Base-by-base conservation (phyloP, 2,329 filamentous ascomycete species). In the Claviceps spartinae region DNA sequence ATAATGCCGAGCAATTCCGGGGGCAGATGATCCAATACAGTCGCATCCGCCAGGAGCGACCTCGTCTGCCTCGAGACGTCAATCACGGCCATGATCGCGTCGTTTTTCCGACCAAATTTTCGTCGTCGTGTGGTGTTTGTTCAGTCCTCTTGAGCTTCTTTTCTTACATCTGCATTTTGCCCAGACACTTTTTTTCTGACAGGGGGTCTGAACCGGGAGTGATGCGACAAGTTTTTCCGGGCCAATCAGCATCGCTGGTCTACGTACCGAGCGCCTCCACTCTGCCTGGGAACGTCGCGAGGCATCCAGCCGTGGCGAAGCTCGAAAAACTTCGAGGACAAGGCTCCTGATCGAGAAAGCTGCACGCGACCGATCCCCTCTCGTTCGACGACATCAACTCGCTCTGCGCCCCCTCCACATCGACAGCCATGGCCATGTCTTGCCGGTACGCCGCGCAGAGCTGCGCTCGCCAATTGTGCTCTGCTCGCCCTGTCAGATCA, bases 1-100 rank as follows among this genome's bases (percentile, higher is more conserved):
- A 93, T 78, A 58, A 84, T 73, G 61, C 79, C 73, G 57, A 83
- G 71, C 64, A 93, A 72, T 70, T 89, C 86, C 58, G 73, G 69
- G 42, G 88, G 86, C 59, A 95, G 64, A 63, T 82, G 71, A 56
- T 74, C 67, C 59, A 84, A 67, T 55, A 74, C 69, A 61, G 67
- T 67, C 66, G 71, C 64, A 58, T 83, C 76, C 60, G 69, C 67
- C 52, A 83, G 69, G 64, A 81, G 71, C 70, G 73, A 74, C 69
- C 72, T 68, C 66, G 72, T 73, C 68, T 77, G 74, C 62, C 66
- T 67, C 60, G 71, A 75, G 63, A 80, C 69, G 63, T 79, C 74
- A 67, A 79, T 72, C 58, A 68, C 66, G 59, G 74, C 72, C 78
- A 82, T 83, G 65, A 61, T 66, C 65, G 64, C 59, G 65, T 57